Evolutionary conservation across 2,329 filamentous ascomycete genomes (phyloP).

Genomic region (Trichoderma citrinoviride): DNA sequence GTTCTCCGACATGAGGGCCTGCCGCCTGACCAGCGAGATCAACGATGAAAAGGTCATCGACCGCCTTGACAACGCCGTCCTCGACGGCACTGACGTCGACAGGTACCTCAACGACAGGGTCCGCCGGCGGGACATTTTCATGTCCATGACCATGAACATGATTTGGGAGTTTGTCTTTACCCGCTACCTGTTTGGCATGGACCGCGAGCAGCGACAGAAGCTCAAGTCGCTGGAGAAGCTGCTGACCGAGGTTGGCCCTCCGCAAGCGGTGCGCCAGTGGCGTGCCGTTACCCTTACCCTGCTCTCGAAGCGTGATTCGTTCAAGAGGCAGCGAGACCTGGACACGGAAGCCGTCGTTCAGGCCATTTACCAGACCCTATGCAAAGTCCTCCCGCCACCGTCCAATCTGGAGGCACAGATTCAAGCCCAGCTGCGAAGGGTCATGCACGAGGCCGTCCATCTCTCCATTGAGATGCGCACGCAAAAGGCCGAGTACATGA

Average conservation of each 20-base stretch:
- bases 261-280: constrained; percentile 92
- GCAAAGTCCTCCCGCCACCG: constrained; percentile 82
- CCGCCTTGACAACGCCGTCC: constrained; percentile 86
- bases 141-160: constrained; percentile 99
- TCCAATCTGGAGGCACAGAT: constrained; percentile 77
- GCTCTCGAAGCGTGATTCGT: constrained; percentile 75
- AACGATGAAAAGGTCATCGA: constrained; percentile 91
- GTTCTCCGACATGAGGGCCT: constrained; percentile 88
- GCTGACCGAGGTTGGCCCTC: constrained; percentile 81
- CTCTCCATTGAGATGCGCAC: constrained; percentile 96
- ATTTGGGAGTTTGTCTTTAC: constrained; percentile 99
- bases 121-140: constrained; percentile 87
- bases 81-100: constrained; percentile 93
- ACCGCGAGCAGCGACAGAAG: constrained; percentile 94
- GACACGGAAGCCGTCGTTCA: constrained; percentile 96
- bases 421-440: constrained; percentile 77
- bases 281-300: constrained; percentile 91
- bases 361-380: constrained; percentile 76
- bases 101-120: constrained; percentile 83
- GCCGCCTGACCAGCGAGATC: constrained; percentile 78
- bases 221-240: constrained; percentile 94
- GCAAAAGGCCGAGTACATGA: constrained; percentile 95
- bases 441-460: constrained; percentile 83
- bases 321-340: constrained; percentile 75
- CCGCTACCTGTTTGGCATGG: constrained; percentile 97